Evolutionary conservation across 192 early-diverging fungal genomes (phyloP).

Genomic region (Chytriomyces hyalinus): DNA sequence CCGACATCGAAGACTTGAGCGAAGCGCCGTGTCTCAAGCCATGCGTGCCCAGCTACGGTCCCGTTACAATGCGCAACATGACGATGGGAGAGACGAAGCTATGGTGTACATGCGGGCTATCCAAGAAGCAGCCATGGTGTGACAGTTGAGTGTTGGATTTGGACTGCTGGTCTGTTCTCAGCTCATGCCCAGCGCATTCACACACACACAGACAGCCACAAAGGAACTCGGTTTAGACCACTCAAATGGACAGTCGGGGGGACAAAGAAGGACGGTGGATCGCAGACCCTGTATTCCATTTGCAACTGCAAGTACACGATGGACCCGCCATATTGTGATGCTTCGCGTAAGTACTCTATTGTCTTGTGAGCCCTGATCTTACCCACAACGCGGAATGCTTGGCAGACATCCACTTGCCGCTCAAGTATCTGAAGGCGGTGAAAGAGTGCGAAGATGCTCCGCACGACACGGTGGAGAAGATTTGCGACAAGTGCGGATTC

Average conservation of each 20-base stretch:
- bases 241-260: slow-evolving; percentile 35
- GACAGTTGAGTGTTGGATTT: slow-evolving; percentile 34
- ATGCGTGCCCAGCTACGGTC: slow-evolving; percentile 37
- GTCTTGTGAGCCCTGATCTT: background rate
- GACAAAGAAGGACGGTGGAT: slow-evolving; percentile 31
- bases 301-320: slow-evolving; percentile 47
- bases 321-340: slow-evolving; percentile 44
- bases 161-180: background rate
- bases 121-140: slow-evolving; percentile 49
- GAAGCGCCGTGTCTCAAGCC: slow-evolving; percentile 27
- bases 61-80: slow-evolving; percentile 33
- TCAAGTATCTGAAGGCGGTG: slow-evolving; percentile 34
- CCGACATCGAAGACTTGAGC: slow-evolving; percentile 31
- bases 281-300: slow-evolving; percentile 39
- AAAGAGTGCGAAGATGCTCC: slow-evolving; percentile 27
- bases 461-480: slow-evolving; percentile 28
- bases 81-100: slow-evolving; percentile 19
- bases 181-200: background rate
- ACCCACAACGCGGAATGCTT: background rate
- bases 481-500: slow-evolving; percentile 40
- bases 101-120: slow-evolving; percentile 42
- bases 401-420: slow-evolving; percentile 35
- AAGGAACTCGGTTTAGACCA: slow-evolving; percentile 40
- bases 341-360: slow-evolving; percentile 33
- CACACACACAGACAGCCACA: slow-evolving; percentile 25